Evolutionary conservation across 768 basidiomycete genomes (phyloP), one percentile per base, ranked within the genome.

Genomic region (Mycena alexandri): DNA sequence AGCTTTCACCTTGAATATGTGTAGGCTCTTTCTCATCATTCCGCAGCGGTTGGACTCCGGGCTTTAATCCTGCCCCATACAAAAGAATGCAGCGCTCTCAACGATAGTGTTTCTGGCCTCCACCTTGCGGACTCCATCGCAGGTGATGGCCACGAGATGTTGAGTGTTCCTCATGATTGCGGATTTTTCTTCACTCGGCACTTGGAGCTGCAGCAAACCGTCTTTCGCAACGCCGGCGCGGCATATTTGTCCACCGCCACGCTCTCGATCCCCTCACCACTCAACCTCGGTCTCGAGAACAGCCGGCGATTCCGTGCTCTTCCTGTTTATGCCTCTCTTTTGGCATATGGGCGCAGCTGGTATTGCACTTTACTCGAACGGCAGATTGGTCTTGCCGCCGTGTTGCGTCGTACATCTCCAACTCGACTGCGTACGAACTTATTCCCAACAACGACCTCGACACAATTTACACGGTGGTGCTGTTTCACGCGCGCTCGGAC

Each of bases 301-400:
- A 68, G 66, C 33, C 70, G 70, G 24, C 52, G 70, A 3, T 71
- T 71, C 59, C 65, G 70, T 9, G 70, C 70, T 4, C 38, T 71
- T n/a, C 66, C 70, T 0, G 66, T 71, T 6, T 71, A 71, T 29
- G 58, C 70, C 6, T 61, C 70, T 9, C 62, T 71, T 2, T n/a
- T 71, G 33, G 63, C 66, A 7, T 52, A 68, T 33, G 70, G 70
- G 12, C 70, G 70, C n/a, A 19, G 24, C n/a, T 68, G 70, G 70
- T 55, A 71, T 50, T 13, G 44, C 33, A 55, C 61, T 25, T 46
- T 71, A 14, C 66, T 71, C 0, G 66, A 68, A 44, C 62, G 70
- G 34, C 66, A 71, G 43, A 59, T 71, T 43, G 60, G 53, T 1
- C 59, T 71, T 11, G 63, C 70, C 70, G 70, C 11, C 58, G 70